Base-by-base conservation (phyloP, 2,329 filamentous ascomycete genomes). In the Fusarium anthophilum region DNA sequence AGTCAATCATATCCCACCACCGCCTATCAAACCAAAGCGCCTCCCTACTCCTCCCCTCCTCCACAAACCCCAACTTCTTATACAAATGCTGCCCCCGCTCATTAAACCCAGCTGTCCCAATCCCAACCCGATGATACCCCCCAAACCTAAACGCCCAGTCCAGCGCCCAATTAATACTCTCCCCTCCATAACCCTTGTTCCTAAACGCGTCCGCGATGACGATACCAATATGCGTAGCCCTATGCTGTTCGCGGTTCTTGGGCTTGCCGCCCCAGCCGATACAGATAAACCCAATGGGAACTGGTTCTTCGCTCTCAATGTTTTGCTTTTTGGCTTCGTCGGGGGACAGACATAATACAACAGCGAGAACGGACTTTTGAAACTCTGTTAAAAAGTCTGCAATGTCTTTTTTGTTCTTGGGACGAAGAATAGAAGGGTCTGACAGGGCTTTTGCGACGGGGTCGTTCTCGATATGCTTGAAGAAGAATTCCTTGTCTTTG, bases 121-220 rank as follows among this genome's bases (percentile, higher is more conserved):
- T 81, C 17, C 74, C 77, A 24, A 88, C 82, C 9, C 83, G 78
- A 69, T 88, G 86, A 77, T 86, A 73, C 1, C 83, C 83, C 2
- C 81, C 85, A n/a, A 79, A 78, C 11, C 76, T 72, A 69, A 88
- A 88, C 0, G 83, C 83, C 82, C 86, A 88, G 30, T 85, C 81
- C 8, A 87, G 70, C 1, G 77, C 82, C 86, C 86, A 89, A 32
- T 80, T 78, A 50, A 88, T 84, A 2, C 84, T 83, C 71, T 88
- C 86, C 12, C 72, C 75, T 3, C 86, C 86, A 61, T 87, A 88
- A 0, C 86, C 85, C 26, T 80, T 71, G 1, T 80, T 78, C 61
- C 86, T 83, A 58, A 82, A 81, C 0, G 63, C 13, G 0, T 78
- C 72, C 5, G 81, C 70, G 10, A 87, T 79, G 1, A 77, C 74